phyloP scores from a whole-genome alignment of 2,329 filamentous ascomycete species.

The Penicillium freii region DNA sequence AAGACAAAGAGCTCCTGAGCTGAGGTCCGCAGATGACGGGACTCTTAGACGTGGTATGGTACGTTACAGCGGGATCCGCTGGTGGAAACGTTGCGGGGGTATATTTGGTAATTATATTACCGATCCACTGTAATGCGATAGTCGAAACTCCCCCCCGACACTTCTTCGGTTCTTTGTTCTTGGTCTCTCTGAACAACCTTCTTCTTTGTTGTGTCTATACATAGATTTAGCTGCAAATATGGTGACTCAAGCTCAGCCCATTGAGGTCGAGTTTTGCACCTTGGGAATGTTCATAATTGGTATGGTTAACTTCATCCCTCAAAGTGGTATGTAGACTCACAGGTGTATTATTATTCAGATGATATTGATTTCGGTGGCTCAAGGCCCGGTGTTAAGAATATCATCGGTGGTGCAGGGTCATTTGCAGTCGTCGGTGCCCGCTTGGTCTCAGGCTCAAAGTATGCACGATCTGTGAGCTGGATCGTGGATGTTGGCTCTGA shows the following conservation, averaged over 20 bases:
- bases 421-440: slow-evolving; percentile 87
- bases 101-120: slow-evolving; percentile 21
- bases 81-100: slow-evolving; percentile 6
- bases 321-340: slow-evolving; percentile 12
- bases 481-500: slow-evolving; percentile 86
- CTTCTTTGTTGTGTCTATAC: background rate
- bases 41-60: slow-evolving; percentile 16
- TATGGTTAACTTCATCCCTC: slow-evolving; percentile 30
- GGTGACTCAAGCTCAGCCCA: background rate
- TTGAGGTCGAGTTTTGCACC: slow-evolving; percentile 56
- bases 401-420: slow-evolving; percentile 85
- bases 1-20: slow-evolving; percentile 21
- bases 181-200: background rate
- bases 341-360: slow-evolving; percentile 54
- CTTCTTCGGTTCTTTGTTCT: background rate
- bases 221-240: slow-evolving; percentile 18
- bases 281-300: slow-evolving; percentile 65
- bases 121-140: slow-evolving; percentile 13
- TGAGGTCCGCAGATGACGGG: slow-evolving; percentile 19
- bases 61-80: slow-evolving; percentile 1
- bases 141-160: background rate
- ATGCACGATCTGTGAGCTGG: slow-evolving; percentile 74
- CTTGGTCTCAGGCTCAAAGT: slow-evolving; percentile 70
- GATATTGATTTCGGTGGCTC: slow-evolving; percentile 83
- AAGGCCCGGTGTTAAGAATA: slow-evolving; percentile 65